Percentiles rank a stretch among this genome's conserved stretches.
Conservation (phyloP, 768 basidiomycete genomes). For the Suillus alpinus region DNA sequence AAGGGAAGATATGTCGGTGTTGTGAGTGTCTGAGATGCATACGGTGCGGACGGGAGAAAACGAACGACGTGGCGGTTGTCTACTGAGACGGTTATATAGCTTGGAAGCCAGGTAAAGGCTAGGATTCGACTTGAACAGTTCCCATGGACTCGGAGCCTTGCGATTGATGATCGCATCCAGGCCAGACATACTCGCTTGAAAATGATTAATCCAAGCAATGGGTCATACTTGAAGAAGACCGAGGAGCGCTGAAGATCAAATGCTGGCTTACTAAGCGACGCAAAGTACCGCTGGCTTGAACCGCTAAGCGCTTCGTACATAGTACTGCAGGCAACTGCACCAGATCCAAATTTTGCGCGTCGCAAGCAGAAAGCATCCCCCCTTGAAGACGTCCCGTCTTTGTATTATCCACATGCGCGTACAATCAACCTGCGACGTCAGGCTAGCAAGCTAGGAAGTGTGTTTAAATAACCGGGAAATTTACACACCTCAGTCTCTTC, state of each 20-base stretch:
- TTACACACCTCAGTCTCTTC: not conserved
- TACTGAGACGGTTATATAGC: not conserved
- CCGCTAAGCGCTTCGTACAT: too few species aligned
- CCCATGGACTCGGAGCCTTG: not conserved
- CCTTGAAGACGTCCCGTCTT: too few species aligned
- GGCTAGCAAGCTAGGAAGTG: not conserved
- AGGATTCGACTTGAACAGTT: not conserved
- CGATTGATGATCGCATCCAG: not conserved
- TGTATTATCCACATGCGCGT: too few species aligned
- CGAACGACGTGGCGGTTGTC: not conserved
- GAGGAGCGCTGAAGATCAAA: too few species aligned
- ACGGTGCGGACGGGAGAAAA: not conserved
- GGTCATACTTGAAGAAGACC: too few species aligned
- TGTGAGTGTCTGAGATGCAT: constrained; percentile 27
- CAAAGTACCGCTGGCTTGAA: too few species aligned
- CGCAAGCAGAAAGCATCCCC: too few species aligned
- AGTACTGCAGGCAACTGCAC: too few species aligned
- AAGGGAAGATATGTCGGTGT: constrained; percentile 22
- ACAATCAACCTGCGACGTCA: not conserved
- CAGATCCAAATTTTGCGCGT: too few species aligned
- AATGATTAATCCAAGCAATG: not conserved
- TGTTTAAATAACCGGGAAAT: not conserved
- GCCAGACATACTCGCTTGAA: not conserved
- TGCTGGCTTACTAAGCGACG: too few species aligned
- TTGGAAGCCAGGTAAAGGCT: not conserved